phyloP scores from a whole-genome alignment of 2,329 filamentous ascomycete genomes.

The Aureobasidium sp. region DNA sequence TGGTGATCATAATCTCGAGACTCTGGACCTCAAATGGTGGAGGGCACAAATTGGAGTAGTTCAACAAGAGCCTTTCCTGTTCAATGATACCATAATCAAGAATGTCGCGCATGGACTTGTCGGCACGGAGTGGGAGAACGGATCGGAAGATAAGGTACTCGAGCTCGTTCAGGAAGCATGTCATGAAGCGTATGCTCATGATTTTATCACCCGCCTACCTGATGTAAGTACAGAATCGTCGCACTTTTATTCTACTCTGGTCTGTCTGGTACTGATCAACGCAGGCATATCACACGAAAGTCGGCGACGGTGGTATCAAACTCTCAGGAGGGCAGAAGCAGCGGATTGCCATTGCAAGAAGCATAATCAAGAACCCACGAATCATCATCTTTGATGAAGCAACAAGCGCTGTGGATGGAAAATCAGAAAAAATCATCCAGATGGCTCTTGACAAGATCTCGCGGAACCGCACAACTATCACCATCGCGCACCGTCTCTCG shows the following conservation, averaged over 20 bases:
- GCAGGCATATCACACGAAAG: conserved; percentile 72
- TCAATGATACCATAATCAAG: conserved; percentile 76
- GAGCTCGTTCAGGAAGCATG: conserved; percentile 84
- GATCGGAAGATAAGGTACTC: conserved; percentile 68
- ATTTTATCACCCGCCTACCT: conserved; percentile 65
- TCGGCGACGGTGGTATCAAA: conserved; percentile 86
- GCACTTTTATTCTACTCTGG: too few species aligned
- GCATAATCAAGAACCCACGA: conserved; percentile 67
- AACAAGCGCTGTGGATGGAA: conserved; percentile 90
- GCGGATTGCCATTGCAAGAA: conserved; percentile 91
- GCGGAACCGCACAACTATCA: conserved; percentile 51
- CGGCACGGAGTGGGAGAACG: conserved; percentile 15
- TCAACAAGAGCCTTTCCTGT: conserved; percentile 88
- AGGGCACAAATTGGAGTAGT: conserved; percentile 90
- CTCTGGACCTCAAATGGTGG: conserved; percentile 88
- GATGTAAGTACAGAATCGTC: conserved; percentile 46
- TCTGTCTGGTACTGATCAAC: background rate
- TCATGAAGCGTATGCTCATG: conserved; percentile 86
- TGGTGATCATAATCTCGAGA: conserved; percentile 72
- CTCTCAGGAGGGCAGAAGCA: conserved; percentile 96
- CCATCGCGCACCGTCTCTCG: conserved; percentile 38
- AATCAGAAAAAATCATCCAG: conserved; percentile 95
- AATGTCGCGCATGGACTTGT: conserved; percentile 55
- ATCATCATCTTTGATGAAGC: conserved; percentile 94
- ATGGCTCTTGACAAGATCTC: conserved; percentile 72